phyloP scores from a whole-genome alignment of 2,329 filamentous ascomycete genomes.

The Apiospora koreana region DNA sequence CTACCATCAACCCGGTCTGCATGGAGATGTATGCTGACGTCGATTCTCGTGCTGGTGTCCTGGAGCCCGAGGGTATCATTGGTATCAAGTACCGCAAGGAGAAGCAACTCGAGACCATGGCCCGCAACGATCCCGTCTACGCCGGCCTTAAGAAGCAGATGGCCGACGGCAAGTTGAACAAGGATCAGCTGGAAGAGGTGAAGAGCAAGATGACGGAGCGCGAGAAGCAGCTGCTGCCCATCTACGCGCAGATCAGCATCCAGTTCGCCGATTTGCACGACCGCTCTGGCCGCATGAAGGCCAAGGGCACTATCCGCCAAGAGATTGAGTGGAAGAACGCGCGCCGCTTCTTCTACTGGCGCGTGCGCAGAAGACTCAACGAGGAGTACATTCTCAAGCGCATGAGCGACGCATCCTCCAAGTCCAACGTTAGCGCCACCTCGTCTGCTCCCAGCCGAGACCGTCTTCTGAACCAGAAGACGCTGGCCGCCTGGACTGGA shows the following conservation, averaged over 20 bases:
- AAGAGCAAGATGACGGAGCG: conserved; percentile 83
- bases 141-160: conserved; percentile 80
- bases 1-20: conserved; percentile 91
- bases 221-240: conserved; percentile 85
- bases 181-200: conserved; percentile 75
- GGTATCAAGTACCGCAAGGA: conserved; percentile 99
- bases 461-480: conserved; percentile 60
- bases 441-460: conserved; percentile 41
- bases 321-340: conserved; percentile 84
- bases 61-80: conserved; percentile 97
- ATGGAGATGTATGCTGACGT: conserved; percentile 99
- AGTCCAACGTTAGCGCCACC: conserved; percentile 30
- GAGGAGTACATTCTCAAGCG: conserved; percentile 97
- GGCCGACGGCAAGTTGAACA: conserved; percentile 63
- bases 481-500: conserved; percentile 81
- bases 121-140: conserved; percentile 84
- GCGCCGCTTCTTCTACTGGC: conserved; percentile 99
- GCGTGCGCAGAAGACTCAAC: conserved; percentile 91
- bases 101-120: conserved; percentile 97
- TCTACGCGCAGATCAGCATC: conserved; percentile 92
- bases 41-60: conserved; percentile 91
- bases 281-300: conserved; percentile 95
- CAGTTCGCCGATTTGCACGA: conserved; percentile 98
- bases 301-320: conserved; percentile 90
- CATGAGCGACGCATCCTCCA: conserved; percentile 56